These are phyloP conservation scores for Brettanomyces anomalus DNA, from an alignment of 805 yeast species.

Conservation along the genomic window DNA sequence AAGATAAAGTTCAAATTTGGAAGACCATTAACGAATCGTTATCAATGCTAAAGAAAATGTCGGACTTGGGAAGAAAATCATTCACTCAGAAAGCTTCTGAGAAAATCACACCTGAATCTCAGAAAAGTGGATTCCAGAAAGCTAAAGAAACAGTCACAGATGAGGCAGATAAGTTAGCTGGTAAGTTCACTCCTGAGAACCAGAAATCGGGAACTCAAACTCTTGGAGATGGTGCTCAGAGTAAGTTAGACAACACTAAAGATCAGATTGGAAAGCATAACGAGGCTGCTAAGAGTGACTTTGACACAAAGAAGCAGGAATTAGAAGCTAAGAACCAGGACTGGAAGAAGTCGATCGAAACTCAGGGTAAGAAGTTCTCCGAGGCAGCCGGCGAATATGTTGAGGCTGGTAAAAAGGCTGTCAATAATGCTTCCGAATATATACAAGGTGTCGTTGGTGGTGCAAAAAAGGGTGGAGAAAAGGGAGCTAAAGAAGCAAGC, in stretches of 20 bases:
- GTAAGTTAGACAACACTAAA: slow-evolving; percentile 28
- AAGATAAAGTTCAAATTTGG: too few species aligned
- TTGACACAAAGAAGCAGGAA: too few species aligned
- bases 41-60: too few species aligned
- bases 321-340: background rate
- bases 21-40: too few species aligned
- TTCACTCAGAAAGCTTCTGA: slow-evolving; percentile 63
- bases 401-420: slow-evolving; percentile 40
- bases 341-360: background rate
- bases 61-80: slow-evolving; percentile 55
- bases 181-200: slow-evolving; percentile 50
- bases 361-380: background rate
- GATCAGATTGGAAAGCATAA: slow-evolving; percentile 3
- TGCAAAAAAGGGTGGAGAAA: slow-evolving; percentile 38
- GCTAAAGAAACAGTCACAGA: slow-evolving; percentile 68
- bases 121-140: slow-evolving; percentile 57
- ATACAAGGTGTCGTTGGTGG: slow-evolving; percentile 58
- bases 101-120: slow-evolving; percentile 60
- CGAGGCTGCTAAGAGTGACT: slow-evolving; percentile 24
- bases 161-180: slow-evolving; percentile 54
- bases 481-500: slow-evolving; percentile 20
- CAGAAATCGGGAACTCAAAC: slow-evolving; percentile 65
- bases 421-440: slow-evolving; percentile 41
- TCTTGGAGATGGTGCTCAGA: slow-evolving; percentile 34
- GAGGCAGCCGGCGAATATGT: slow-evolving; percentile 36